Base-by-base conservation (phyloP, 1,139 yeast species). In the Candida tropicalis region DNA sequence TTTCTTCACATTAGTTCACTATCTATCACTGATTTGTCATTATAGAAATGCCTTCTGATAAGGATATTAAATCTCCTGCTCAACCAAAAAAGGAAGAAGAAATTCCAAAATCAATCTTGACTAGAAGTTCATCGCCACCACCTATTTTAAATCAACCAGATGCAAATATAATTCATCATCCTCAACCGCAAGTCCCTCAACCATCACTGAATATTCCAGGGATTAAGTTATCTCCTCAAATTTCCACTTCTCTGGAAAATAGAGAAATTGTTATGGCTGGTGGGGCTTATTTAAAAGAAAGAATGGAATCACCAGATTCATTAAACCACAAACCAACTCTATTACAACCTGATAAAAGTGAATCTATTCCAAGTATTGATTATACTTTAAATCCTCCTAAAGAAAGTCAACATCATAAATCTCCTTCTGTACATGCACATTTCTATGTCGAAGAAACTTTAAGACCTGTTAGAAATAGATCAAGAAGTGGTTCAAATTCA, bases 381-480 rank as follows among this genome's bases (percentile, higher is more conserved):
- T 62, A 57, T 48, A 46, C 60, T 2, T 40, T 54, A 29, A 58
- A 59, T 35, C 73, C 73, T 9, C 76, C 77, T 5, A 53, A 49
- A 17, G 60, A 58, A 6, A 52, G 58, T 32, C 45, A 54, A 2
- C 87, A 79, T 55, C 82, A 74, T 51, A 79, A 78, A 57, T 68
- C 76, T 16, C 80, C 81, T 17, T 79, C 81, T 35, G 87, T 84
- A 44, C 96, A 87, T 63, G 93, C 95, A 0, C 96, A 87, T 64
- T 87, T 88, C 59, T 78, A 76, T 52, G 84, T 84, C 8, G 88
- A 84, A 51, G 95, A 87, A 48, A 75, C 86, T 1, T 61, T 82
- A 18, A 84, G 81, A 56, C 84, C 80, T 2, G 58, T 46, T 49
- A 54, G 51, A 34, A 64, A 55, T 39, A 50, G 77, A 35, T 70